These are phyloP conservation scores for Harringtonia lauricola DNA, from an alignment of 2,329 filamentous ascomycete species.

Conservation along the genomic window DNA sequence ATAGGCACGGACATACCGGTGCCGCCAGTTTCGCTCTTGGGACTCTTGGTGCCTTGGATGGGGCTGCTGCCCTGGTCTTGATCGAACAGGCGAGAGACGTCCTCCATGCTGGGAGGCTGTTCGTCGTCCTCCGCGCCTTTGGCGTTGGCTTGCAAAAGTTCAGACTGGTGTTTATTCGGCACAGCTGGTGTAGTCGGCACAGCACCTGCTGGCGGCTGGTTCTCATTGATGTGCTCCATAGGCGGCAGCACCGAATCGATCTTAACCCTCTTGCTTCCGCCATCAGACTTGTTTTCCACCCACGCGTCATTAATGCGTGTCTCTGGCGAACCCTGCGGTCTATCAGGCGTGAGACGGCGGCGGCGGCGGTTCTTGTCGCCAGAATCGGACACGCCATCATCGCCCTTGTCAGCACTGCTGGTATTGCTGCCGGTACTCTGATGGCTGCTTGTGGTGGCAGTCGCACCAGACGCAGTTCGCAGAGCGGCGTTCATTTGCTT, in stretches of 20 bases:
- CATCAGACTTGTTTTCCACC: constrained; percentile 26
- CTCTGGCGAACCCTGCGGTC: constrained; percentile 6
- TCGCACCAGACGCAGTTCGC: constrained; percentile 9
- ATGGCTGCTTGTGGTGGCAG: neutral
- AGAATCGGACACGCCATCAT: no score
- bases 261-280: constrained; percentile 30
- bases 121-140: no score
- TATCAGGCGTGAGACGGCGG: constrained; percentile 13
- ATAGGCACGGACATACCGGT: neutral
- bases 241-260: constrained; percentile 14
- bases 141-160: no score
- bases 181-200: neutral
- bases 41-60: neutral
- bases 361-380: constrained; percentile 12
- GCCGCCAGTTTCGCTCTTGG: neutral
- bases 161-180: no score
- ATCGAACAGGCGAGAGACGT: neutral
- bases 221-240: neutral
- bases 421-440: constrained; percentile 10
- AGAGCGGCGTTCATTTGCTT: constrained; percentile 6
- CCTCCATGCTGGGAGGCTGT: neutral
- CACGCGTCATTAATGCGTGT: constrained; percentile 26
- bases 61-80: neutral
- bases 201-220: neutral
- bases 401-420: neutral